Conservation (phyloP, 73 alveolate genomes). For the Stentor roeselii region DNA sequence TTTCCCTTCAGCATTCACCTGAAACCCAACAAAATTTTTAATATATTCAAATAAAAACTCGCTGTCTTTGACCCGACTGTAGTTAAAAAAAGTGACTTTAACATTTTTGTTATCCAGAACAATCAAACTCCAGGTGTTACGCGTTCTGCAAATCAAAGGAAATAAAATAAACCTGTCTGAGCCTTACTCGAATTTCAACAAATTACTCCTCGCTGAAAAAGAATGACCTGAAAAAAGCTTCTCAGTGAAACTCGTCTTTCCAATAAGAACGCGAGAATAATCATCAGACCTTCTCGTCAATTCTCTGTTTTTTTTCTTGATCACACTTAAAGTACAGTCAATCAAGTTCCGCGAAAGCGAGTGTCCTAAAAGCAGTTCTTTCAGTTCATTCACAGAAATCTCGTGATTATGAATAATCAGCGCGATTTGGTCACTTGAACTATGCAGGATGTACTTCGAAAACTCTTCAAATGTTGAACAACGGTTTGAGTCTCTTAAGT, state of each 20-base stretch:
- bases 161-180: background rate
- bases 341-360: background rate
- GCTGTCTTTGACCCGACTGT: background rate
- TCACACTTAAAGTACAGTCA: slow-evolving; percentile 1
- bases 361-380: background rate
- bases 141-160: background rate
- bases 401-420: background rate
- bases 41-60: background rate
- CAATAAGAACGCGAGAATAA: background rate
- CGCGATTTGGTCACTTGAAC: background rate
- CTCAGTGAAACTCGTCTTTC: background rate
- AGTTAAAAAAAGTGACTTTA: background rate
- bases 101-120: background rate
- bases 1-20: background rate
- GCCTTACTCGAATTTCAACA: background rate
- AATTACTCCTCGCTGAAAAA: background rate
- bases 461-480: background rate
- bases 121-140: background rate
- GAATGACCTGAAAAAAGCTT: background rate
- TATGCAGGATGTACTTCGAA: background rate
- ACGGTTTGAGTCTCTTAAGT: background rate
- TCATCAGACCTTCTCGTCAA: background rate
- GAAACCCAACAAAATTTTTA: background rate
- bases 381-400: background rate
- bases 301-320: background rate